A percentile compares a stretch with the other conserved stretches of the same genome.
Evolutionary conservation across 225 moss, liverwort and hornwort species (phyloP).

Genomic region (Sphagnum tenellum): DNA sequence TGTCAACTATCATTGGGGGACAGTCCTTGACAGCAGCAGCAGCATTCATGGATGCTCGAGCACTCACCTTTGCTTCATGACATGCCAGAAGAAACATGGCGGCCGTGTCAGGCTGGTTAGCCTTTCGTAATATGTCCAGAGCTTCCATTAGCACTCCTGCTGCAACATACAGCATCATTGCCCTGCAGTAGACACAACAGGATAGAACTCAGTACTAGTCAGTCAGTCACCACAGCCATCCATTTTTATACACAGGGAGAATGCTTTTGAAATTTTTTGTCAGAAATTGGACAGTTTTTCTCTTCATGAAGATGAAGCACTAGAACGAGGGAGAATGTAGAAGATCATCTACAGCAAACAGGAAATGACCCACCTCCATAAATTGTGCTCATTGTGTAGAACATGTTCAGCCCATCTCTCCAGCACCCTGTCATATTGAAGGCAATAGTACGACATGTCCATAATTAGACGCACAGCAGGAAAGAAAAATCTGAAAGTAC

Average conservation of each 20-base stretch:
- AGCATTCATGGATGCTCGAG: no score
- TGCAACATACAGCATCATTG: slow-evolving; percentile 88
- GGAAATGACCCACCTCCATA: slow-evolving; percentile 66
- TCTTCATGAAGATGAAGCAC: no score
- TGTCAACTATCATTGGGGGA: no score
- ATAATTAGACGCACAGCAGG: not conserved
- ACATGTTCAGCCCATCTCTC: slow-evolving; percentile 99
- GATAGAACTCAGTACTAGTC: not conserved
- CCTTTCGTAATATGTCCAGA: slow-evolving; percentile 68
- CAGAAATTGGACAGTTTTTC: no score
- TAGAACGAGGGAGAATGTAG: no score
- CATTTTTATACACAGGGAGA: no score
- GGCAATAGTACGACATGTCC: not conserved
- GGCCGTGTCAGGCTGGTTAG: slow-evolving; percentile 91
- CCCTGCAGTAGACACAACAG: slow-evolving; percentile 34
- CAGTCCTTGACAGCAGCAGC: no score
- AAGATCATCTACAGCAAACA: no score
- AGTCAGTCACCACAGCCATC: no score
- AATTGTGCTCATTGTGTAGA: slow-evolving; percentile 71
- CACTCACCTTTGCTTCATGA: slow-evolving; percentile 68
- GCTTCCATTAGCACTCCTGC: slow-evolving; percentile 82
- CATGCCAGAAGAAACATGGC: slow-evolving; percentile 91
- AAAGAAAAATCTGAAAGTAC: no score
- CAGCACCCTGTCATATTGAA: slow-evolving; percentile 58
- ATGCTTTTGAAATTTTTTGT: no score